Evolutionary conservation across 768 basidiomycete genomes (phyloP), one percentile per base, ranked within the genome.

Genomic region (Ramaria rubella): DNA sequence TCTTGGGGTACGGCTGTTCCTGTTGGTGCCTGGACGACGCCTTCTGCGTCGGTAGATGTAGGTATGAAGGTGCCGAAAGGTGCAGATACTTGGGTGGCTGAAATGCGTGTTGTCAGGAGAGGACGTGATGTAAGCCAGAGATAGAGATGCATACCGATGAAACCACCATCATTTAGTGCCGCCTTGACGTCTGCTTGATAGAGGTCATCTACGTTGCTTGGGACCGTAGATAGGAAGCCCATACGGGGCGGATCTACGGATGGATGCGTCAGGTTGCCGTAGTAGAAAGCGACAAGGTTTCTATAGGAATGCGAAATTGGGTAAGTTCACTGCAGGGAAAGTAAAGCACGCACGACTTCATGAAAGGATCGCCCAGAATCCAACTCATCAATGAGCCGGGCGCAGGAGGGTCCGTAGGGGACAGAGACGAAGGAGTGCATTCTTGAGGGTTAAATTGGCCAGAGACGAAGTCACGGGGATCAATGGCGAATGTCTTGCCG

Each of bases 381-480:
- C 54, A 55, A 19, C 54, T 55, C 54, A 55, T 55, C 26, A 55
- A 31, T 14, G 54, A 38, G 5, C 24, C 30, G 14, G 42, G 19
- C 1, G 54, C 24, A 26, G 54, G 54, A 27, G 42, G 15, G 21
- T 55, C 42, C 6, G 45, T 43, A 31, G 43, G 44, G 2, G 30
- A 43, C 11, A 55, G 44, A 33, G n/a, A 19, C 12, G 21, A 38
- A 27, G 54, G 43, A 23, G 24, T 44, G 29, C 54, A 55, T 7
- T 44, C 7, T 11, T 48, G 17, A 5, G 43, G 8, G 44, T 31
- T 19, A 15, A 24, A n/a, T 24, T 55, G 54, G 19, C n/a, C 2
- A 17, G 31, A 31, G n/a, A 55, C 24, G 45, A 55, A 55, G 33
- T 55, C 54, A 29, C 54, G 54, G 29, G 54, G 54, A 48, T 55